Base-by-base conservation (phyloP, 148 eudicot species). In the Hydrangea macrophylla region DNA sequence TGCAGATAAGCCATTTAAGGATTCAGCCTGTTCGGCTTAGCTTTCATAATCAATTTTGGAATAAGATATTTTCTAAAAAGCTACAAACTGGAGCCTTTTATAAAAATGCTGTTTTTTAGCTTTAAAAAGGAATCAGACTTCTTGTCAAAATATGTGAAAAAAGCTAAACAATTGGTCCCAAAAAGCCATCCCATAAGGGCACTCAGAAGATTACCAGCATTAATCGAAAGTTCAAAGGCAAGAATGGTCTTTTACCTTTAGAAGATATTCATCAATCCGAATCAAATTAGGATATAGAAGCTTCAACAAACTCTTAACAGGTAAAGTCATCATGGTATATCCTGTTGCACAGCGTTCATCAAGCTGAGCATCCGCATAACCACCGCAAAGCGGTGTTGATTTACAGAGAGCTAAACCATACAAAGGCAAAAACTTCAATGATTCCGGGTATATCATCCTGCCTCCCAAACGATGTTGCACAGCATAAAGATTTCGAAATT, bases 311-410 rank as follows among this genome's bases (percentile, higher is more conserved):
- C 67, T 79, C 77, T 81, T 87, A 69, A 87, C 91, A 58, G 99
- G 97, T 76, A 91, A 82, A 81, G 90, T 83, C 99, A 91, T 91
- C 85, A 94, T 83, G 74, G 90, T 89, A 62, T 81, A 87, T 56
- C 97, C 99, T 73, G 83, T 90, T 31, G 97, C 97, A 82, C 99
- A 91, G 9, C 97, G 97, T 65, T 91, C 99, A 83, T 94, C 99
- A 58, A 91, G 84, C 75, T 76, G 91, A 44, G 67, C 97, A 82
- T 94, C 99, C 57, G 91, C 82, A 87, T 83, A 75, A 20, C 97
- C 92, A 73, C 99, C 97, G 70, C 93, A 96, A 62, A 91, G 86
- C 32, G 97, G 78, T 51, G 79, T 75, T 55, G 97, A 91, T 79
- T 94, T 91, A 66, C 83, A 84, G 35, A 94, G 79, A 20, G 93